Conservation (phyloP, 208 protist genomes). For the Vickermania ingenoplastis region DNA sequence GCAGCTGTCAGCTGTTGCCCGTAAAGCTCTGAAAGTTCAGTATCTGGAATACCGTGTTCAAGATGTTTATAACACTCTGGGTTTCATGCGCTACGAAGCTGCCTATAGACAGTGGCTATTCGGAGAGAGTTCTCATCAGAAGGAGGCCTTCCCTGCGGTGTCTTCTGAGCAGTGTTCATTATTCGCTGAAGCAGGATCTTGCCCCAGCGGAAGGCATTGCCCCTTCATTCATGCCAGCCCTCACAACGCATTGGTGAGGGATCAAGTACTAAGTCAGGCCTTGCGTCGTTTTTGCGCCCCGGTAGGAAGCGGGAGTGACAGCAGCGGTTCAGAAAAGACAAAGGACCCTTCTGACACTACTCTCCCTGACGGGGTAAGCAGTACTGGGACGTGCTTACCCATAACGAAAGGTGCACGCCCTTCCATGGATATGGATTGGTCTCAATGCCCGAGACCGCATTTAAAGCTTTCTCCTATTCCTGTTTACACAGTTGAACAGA, state of each 20-base stretch:
- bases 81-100: constrained; percentile 33
- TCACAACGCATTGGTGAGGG: constrained; percentile 27
- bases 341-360: neutral
- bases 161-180: constrained; percentile 23
- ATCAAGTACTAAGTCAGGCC: constrained; percentile 23
- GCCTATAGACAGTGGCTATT: constrained; percentile 39
- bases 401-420: too few relatives aligned
- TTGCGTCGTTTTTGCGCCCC: constrained; percentile 27
- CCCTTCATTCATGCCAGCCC: constrained; percentile 30
- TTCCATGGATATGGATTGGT: neutral
- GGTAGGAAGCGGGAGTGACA: neutral
- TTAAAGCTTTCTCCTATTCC: neutral
- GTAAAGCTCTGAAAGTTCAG: constrained; percentile 45
- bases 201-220: constrained; percentile 20
- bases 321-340: neutral
- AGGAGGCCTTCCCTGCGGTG: constrained; percentile 8
- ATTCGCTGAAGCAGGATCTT: constrained; percentile 26
- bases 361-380: too few relatives aligned
- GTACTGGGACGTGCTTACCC: too few relatives aligned
- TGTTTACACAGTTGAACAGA: neutral
- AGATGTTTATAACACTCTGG: constrained; percentile 23
- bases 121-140: constrained; percentile 15
- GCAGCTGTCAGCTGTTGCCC: constrained; percentile 23
- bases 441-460: neutral
- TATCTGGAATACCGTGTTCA: constrained; percentile 48